A percentile compares a stretch with the other conserved stretches of the same genome.
Conservation (phyloP, 2,329 filamentous ascomycete genomes). For the Stachybotrys echinatus region DNA sequence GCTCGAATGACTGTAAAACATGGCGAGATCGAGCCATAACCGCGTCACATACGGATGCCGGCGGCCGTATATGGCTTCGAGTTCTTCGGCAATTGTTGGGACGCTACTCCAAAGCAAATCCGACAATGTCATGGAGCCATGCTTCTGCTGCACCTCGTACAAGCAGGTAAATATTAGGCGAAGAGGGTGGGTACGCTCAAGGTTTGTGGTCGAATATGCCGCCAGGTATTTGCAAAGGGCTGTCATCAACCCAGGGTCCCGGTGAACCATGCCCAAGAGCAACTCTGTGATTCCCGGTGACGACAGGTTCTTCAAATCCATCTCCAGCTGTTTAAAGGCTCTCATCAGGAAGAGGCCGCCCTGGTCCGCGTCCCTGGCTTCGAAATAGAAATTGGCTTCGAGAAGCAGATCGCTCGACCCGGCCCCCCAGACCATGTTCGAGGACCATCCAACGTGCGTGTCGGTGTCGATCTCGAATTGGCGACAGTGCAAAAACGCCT, state of each 20-base stretch:
- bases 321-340: conserved; percentile 36
- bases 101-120: conserved; percentile 36
- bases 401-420: conserved; percentile 37
- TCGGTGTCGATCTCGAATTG: conserved; percentile 34
- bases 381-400: conserved; percentile 38
- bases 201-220: conserved; percentile 36
- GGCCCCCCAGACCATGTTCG: conserved; percentile 37
- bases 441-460: conserved; percentile 31
- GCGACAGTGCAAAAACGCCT: conserved; percentile 38
- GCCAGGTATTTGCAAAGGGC: conserved; percentile 39
- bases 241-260: conserved; percentile 39
- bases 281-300: conserved; percentile 37
- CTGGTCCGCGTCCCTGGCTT: conserved; percentile 31
- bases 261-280: conserved; percentile 36
- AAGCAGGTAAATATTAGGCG: conserved; percentile 36
- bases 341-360: conserved; percentile 34
- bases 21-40: conserved; percentile 35
- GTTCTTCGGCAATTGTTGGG: conserved; percentile 35
- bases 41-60: conserved; percentile 37
- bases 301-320: conserved; percentile 36
- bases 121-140: conserved; percentile 35
- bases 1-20: conserved; percentile 32
- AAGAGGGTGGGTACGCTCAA: conserved; percentile 36
- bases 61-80: conserved; percentile 37
- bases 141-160: conserved; percentile 40